Evolutionary conservation across 2,329 filamentous ascomycete genomes (phyloP), one percentile per base, ranked within the genome.

Genomic region (Colletotrichum lentis): DNA sequence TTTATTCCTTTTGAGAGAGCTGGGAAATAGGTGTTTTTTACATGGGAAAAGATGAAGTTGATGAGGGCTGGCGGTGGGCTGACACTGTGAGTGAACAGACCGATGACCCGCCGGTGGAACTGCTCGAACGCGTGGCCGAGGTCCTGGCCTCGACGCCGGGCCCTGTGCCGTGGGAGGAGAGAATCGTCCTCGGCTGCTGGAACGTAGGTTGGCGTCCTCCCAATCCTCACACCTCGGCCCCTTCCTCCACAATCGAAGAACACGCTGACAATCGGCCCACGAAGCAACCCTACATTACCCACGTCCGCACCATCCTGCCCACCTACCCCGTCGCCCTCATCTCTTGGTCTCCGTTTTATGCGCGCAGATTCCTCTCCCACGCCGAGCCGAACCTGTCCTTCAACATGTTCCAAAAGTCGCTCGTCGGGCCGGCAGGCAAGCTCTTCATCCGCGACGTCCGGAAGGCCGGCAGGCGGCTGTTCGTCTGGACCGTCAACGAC

Each of bases 401-500:
- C 83, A 97, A 94, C 81, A 86, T 97, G 77, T 80, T 91, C 54
- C 88, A 91, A 69, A 83, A 85, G 64, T 80, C 88, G 22, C 84
- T 97, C 58, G 85, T 93, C 66, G 88, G 90, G 1, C 89, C 89
- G 0, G 81, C 87, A 43, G 94, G 94, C 8, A 76, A 77, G 11
- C 79, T 81, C 12, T 96, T 97, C 80, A 78, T 94, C 18, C 81
- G 82, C 14, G 85, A 90, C 62, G 86, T 88, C 31, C 84, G 71
- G 12, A 66, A 67, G 24, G 68, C 66, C 37, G 64, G 69, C 27
- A 85, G 91, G 24, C 84, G 86, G 4, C 81, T 97, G 5, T 90
- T 91, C 73, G 86, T 88, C 0, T 98, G 95, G 95, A 97, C 94
- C 0, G 91, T 97, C 58, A 97, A 98, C 76, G 86, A 91, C 16